Conservation (phyloP, 2,329 filamentous ascomycete species). For the Orbilia javanica region DNA sequence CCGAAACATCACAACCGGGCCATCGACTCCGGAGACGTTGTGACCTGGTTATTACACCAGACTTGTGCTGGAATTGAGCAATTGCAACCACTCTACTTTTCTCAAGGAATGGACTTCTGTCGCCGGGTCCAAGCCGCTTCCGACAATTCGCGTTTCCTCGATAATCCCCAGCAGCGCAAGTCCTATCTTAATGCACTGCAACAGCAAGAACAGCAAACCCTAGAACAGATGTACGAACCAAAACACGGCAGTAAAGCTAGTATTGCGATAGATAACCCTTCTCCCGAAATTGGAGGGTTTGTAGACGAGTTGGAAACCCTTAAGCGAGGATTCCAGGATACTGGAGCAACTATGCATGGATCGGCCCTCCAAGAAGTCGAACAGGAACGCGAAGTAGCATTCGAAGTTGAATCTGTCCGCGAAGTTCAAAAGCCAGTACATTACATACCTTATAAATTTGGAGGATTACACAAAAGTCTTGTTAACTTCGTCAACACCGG, state of each 20-base stretch:
- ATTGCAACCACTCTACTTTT: conserved; percentile 71
- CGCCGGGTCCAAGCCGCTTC: conserved; percentile 69
- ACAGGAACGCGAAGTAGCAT: conserved; percentile 72
- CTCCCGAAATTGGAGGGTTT: conserved; percentile 63
- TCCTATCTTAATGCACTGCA: conserved; percentile 67
- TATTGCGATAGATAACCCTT: conserved; percentile 59
- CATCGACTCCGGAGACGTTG: conserved; percentile 69
- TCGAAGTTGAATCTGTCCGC: conserved; percentile 72
- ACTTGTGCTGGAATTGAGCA: conserved; percentile 74
- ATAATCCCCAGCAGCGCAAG: conserved; percentile 63
- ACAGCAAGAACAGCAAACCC: conserved; percentile 71
- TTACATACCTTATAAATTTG: conserved; percentile 66
- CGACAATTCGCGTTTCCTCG: conserved; percentile 66
- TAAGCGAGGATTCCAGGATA: conserved; percentile 66
- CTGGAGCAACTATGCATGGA: conserved; percentile 66
- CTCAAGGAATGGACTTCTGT: conserved; percentile 74
- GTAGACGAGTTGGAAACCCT: conserved; percentile 64
- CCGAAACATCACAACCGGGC: background rate
- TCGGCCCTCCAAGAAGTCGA: conserved; percentile 73
- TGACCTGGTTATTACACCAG: conserved; percentile 75
- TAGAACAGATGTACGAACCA: conserved; percentile 72
- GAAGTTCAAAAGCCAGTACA: conserved; percentile 69
- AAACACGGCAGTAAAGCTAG: conserved; percentile 59
- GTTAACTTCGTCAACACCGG: conserved; percentile 68
- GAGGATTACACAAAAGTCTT: conserved; percentile 68